phyloP scores from a whole-genome alignment of 1,284 basidiomycete species.

The Taiwanofungus camphoratus region DNA sequence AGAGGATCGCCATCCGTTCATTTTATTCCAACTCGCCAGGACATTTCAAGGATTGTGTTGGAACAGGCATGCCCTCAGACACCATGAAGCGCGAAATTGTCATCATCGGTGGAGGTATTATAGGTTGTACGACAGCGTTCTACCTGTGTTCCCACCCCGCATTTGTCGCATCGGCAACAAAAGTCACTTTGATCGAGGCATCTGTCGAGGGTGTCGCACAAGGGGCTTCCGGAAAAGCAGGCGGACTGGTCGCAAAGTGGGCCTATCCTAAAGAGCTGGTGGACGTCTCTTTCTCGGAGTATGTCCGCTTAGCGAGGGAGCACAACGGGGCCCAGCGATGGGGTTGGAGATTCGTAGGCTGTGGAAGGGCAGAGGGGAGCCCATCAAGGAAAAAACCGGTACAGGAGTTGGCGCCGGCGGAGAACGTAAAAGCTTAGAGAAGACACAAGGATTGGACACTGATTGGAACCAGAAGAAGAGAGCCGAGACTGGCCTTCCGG shows the following conservation, averaged over 20 bases:
- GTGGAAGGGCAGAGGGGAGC: conserved; percentile 57
- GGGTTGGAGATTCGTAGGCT: conserved; percentile 73
- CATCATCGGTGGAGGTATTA: conserved; percentile 64
- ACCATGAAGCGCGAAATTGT: conserved; percentile 28
- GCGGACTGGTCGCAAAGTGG: conserved; percentile 86
- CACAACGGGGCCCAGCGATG: conserved; percentile 71
- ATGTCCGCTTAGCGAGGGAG: conserved; percentile 71
- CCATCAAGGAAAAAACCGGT: conserved; percentile 17
- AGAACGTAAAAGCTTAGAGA: conserved; percentile 45
- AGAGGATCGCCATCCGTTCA: too few species aligned
- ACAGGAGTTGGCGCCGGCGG: conserved; percentile 28
- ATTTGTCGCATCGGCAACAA: conserved; percentile 37
- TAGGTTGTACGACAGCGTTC: conserved; percentile 84
- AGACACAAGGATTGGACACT: conserved; percentile 45
- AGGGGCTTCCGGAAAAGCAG: conserved; percentile 86
- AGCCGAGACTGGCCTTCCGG: conserved; percentile 42
- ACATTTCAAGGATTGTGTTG: too few species aligned
- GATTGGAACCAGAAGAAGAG: conserved; percentile 19
- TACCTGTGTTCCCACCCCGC: conserved; percentile 61
- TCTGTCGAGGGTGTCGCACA: conserved; percentile 61
- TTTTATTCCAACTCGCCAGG: too few species aligned
- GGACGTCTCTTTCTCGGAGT: conserved; percentile 74
- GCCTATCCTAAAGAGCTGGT: conserved; percentile 76
- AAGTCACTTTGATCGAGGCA: conserved; percentile 75
- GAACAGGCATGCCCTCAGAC: conserved; percentile 8